phyloP scores from a whole-genome alignment of 805 yeast species.

The Wickerhamiella kurtzmanii region DNA sequence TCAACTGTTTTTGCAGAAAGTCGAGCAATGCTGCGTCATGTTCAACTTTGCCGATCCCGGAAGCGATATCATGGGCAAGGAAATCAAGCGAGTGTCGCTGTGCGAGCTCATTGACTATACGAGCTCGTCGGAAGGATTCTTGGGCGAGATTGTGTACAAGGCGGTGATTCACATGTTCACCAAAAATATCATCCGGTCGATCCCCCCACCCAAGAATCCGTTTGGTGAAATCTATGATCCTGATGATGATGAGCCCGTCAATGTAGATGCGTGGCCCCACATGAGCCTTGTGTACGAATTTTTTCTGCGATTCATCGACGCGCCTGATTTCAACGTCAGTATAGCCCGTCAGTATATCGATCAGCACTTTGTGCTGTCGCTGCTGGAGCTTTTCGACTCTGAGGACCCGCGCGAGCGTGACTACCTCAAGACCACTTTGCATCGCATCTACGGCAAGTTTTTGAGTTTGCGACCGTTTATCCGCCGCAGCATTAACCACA shows the following conservation, averaged over 20 bases:
- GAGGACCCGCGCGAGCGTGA: conserved; percentile 97
- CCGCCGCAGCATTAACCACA: conserved; percentile 80
- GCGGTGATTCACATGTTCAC: conserved; percentile 85
- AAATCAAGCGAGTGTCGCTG: conserved; percentile 71
- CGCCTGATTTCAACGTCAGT: conserved; percentile 88
- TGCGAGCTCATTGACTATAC: conserved; percentile 85
- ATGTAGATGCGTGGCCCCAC: conserved; percentile 96
- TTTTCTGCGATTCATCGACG: conserved; percentile 80
- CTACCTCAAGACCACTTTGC: conserved; percentile 85
- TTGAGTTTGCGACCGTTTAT: conserved; percentile 79
- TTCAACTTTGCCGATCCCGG: conserved; percentile 93
- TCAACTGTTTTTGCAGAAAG: conserved; percentile 68
- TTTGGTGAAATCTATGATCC: conserved; percentile 94
- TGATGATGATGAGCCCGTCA: conserved; percentile 96
- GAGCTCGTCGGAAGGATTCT: conserved; percentile 56
- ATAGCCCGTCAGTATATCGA: conserved; percentile 89
- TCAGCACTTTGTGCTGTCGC: conserved; percentile 67
- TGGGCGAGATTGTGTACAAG: conserved; percentile 79
- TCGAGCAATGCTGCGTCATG: conserved; percentile 87
- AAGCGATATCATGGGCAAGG: conserved; percentile 83
- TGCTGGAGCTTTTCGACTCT: conserved; percentile 83
- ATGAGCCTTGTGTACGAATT: conserved; percentile 95
- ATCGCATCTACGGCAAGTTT: conserved; percentile 91
- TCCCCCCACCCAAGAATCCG: conserved; percentile 97
- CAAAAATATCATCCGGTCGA: conserved; percentile 80